These are phyloP conservation scores for Podaxis carcinomalis DNA, from an alignment of 768 basidiomycete genomes.

Conservation along the genomic window DNA sequence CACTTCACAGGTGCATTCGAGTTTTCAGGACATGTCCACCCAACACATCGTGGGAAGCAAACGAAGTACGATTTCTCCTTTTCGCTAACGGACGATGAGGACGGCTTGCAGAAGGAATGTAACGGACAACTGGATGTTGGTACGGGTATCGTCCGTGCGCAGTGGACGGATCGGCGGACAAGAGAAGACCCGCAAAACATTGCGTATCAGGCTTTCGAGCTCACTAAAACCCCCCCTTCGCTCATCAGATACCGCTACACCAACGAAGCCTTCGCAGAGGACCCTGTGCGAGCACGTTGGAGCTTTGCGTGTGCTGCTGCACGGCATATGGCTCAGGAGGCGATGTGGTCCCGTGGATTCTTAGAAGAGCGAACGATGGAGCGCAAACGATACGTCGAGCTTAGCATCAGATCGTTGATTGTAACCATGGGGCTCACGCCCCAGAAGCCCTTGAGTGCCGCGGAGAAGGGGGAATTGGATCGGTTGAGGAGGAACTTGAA, in stretches of 20 bases:
- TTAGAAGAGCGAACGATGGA: constrained; percentile 26
- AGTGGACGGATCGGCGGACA: constrained; percentile 19
- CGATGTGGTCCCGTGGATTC: constrained; percentile 27
- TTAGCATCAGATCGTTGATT: constrained; percentile 24
- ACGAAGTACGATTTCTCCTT: constrained; percentile 23
- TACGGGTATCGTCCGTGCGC: constrained; percentile 16
- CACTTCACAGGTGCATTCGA: constrained; percentile 28
- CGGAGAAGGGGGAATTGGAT: constrained; percentile 25
- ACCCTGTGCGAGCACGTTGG: constrained; percentile 27
- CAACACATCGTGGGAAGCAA: constrained; percentile 3
- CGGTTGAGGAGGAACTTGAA: constrained; percentile 25
- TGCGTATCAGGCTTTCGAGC: constrained; percentile 18
- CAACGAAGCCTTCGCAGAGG: constrained; percentile 20
- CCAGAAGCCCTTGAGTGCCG: constrained; percentile 21
- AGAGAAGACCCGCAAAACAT: constrained; percentile 20
- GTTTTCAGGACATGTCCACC: constrained; percentile 20
- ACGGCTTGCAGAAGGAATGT: constrained; percentile 21
- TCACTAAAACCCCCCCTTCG: constrained; percentile 23
- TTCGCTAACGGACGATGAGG: constrained; percentile 23
- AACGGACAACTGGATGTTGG: constrained; percentile 18
- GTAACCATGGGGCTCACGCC: constrained; percentile 27
- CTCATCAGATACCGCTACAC: constrained; percentile 27
- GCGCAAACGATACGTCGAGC: constrained; percentile 27
- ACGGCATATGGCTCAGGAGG: constrained; percentile 25
- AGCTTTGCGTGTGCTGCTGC: constrained; percentile 25